Evolutionary conservation across 2,329 filamentous ascomycete species (phyloP), one percentile per base, ranked within the genome.

Genomic region (Aurifilum marmelostoma): DNA sequence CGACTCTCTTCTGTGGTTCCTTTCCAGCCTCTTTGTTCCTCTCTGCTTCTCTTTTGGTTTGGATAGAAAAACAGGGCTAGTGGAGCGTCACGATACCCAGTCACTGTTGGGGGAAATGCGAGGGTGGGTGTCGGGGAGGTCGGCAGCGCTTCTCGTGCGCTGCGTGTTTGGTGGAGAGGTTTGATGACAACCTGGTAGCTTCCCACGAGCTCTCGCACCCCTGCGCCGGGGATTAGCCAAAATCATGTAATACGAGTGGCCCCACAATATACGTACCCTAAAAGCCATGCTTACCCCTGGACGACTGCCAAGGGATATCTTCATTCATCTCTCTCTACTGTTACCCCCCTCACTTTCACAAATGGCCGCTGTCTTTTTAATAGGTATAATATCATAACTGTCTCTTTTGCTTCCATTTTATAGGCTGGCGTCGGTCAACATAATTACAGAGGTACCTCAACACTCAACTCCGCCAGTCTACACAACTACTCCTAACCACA

Each of bases 131-230:
- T 27, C 27, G n/a, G 14, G 34, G 11, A 29, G 27, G 27, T 50
- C 39, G 43, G 34, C 8, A n/a, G n/a, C n/a, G 32, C 14, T 18
- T n/a, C 32, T n/a, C 21, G n/a, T 59, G 47, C 32, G 18, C n/a
- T 65, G 39, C 52, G 24, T 56, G 50, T 63, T 34, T 52, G 50
- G 47, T 4, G 34, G 47, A 32, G 47, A 65, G 18, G 29, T n/a
- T 66, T 66, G 64, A 67, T 67, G 65, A 67, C 65, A 67, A 62
- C 65, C 65, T 67, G 65, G 64, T 61, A 60, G 54, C 56, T 67
- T 52, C 8, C 59, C 21, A 43, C 41, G 32, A 67, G 65, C 65
- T 67, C 18, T 32, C 43, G 5, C 18, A 61, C 65, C 56, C 65
- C 65, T 54, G 41, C 39, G 29, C 18, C 7, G 27, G 37, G 27